Conservation (phyloP, 371 early-diverging fungal species). For the Quaeritorhiza haematococci region DNA sequence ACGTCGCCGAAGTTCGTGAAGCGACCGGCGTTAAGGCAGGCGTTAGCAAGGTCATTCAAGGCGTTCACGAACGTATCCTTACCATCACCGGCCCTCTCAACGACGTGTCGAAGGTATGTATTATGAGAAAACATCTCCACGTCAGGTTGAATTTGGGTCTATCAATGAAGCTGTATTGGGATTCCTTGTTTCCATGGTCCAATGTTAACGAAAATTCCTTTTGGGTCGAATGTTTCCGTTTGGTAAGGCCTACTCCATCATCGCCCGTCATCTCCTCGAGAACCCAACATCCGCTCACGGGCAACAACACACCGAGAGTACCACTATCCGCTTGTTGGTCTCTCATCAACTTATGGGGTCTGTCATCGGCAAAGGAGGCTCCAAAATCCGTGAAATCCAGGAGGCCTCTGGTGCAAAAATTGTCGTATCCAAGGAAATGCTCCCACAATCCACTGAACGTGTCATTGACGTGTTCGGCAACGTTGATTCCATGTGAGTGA, state of each 20-base stretch:
- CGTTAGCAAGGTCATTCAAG: constrained; percentile 77
- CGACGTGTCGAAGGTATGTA: constrained; percentile 67
- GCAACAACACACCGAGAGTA: constrained; percentile 28
- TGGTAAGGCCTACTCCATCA: constrained; percentile 60
- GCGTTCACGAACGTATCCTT: constrained; percentile 78
- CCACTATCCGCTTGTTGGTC: constrained; percentile 67
- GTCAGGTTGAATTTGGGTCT: background rate
- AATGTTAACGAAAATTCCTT: no score
- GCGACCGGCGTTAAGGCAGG: constrained; percentile 75
- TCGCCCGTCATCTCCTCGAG: constrained; percentile 77
- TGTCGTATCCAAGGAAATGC: constrained; percentile 27
- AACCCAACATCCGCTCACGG: constrained; percentile 44
- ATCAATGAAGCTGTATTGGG: no score
- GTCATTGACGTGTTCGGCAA: constrained; percentile 32
- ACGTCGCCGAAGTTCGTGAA: constrained; percentile 75
- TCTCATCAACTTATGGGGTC: constrained; percentile 65
- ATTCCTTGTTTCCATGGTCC: no score
- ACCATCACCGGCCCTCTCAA: constrained; percentile 71
- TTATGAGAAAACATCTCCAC: constrained; percentile 6
- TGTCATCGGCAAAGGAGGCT: constrained; percentile 41
- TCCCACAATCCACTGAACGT: constrained; percentile 42
- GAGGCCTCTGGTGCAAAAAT: constrained; percentile 33
- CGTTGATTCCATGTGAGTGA: constrained; percentile 23
- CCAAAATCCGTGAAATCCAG: constrained; percentile 44
- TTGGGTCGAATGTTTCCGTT: no score